Evolutionary conservation across 2,329 filamentous ascomycete genomes (phyloP).

Genomic region (Remersonia thermophila): DNA sequence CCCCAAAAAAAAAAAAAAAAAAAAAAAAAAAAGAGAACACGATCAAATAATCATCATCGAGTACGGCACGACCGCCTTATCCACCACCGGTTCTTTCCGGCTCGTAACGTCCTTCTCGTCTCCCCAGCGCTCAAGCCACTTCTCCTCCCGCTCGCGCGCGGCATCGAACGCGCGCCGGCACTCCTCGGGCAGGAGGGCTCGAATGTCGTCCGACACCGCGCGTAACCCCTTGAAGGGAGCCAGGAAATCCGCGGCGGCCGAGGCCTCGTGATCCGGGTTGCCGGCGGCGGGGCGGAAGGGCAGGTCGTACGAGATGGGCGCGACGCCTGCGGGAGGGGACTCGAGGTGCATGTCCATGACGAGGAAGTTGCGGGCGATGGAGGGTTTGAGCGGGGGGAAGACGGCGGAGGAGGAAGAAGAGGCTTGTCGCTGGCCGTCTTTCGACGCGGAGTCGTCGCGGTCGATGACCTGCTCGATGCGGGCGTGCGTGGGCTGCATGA

Average conservation of each 20-base stretch:
- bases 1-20: too few species aligned
- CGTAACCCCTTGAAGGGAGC: constrained; percentile 47
- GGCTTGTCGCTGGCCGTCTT: constrained; percentile 16
- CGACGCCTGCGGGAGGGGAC: constrained; percentile 35
- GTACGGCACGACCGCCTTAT: constrained; percentile 52
- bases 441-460: constrained; percentile 19
- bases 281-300: constrained; percentile 26
- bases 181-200: constrained; percentile 52
- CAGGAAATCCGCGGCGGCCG: constrained; percentile 31
- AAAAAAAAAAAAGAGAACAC: too few species aligned
- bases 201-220: constrained; percentile 52
- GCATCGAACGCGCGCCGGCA: constrained; percentile 62
- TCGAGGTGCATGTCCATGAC: constrained; percentile 44
- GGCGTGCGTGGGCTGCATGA: constrained; percentile 80
- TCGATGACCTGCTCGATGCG: constrained; percentile 62
- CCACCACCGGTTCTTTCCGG: constrained; percentile 42
- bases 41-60: constrained; percentile 25
- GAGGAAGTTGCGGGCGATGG: constrained; percentile 43
- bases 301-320: constrained; percentile 32
- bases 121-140: constrained; percentile 67
- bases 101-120: constrained; percentile 48
- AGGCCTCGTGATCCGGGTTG: constrained; percentile 20
- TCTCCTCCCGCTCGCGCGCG: constrained; percentile 49
- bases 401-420: constrained; percentile 15
- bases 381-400: constrained; percentile 37